Evolutionary conservation across 208 protist genomes (phyloP).

Genomic region (Wallacemonas rigidus): DNA sequence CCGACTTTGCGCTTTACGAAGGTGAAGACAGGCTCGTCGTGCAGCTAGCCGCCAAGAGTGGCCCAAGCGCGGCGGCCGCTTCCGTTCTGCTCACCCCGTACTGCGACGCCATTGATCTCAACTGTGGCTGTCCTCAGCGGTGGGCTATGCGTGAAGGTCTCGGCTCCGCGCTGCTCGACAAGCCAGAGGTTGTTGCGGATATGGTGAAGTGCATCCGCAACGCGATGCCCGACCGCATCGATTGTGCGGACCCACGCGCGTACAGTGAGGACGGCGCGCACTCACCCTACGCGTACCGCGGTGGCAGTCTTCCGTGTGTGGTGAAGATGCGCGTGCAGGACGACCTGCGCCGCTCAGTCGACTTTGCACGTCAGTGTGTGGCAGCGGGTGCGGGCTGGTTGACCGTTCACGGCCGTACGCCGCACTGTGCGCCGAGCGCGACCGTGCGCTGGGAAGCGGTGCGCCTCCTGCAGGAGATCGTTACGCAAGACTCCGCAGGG

Average conservation of each 20-base stretch:
- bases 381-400: conserved; percentile 80
- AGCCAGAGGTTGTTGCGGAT: conserved; percentile 78
- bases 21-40: conserved; percentile 75
- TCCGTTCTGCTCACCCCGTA: conserved; percentile 57
- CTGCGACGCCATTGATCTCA: conserved; percentile 89
- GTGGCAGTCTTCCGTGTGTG: conserved; percentile 40
- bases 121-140: conserved; percentile 93
- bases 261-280: neutral
- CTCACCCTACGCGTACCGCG: neutral
- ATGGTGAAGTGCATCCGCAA: conserved; percentile 76
- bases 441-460: conserved; percentile 65
- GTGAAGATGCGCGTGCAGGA: conserved; percentile 89
- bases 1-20: conserved; percentile 76
- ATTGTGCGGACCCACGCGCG: neutral
- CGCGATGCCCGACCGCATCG: conserved; percentile 25
- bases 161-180: conserved; percentile 67
- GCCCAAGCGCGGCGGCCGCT: conserved; percentile 54
- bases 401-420: conserved; percentile 88
- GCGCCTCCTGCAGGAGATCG: conserved; percentile 54
- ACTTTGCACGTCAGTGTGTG: conserved; percentile 82
- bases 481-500: conserved; percentile 23
- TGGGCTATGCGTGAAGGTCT: conserved; percentile 87
- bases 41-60: conserved; percentile 84
- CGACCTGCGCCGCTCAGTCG: conserved; percentile 70
- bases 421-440: conserved; percentile 45